A percentile compares a stretch with the other conserved stretches of the same genome.
Evolutionary conservation across 148 eudicot genomes (phyloP).

Genomic region (Fagopyrum esculentum): DNA sequence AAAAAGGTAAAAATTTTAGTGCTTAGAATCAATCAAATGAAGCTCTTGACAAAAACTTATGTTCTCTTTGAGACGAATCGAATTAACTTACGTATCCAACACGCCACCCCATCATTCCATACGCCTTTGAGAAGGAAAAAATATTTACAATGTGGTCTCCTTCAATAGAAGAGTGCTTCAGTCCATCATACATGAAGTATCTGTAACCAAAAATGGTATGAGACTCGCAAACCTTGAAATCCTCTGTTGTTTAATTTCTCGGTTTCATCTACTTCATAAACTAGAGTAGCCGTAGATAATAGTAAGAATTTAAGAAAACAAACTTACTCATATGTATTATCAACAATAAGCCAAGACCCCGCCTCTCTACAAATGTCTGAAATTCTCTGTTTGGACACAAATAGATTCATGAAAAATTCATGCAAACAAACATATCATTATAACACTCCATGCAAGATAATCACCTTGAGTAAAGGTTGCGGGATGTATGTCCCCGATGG

Average conservation of each 20-base stretch:
- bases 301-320: background rate
- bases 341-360: slow-evolving; percentile 96
- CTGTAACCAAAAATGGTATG: slow-evolving; percentile 26
- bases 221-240: background rate
- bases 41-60: background rate
- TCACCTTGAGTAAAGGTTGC: slow-evolving; percentile 81
- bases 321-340: slow-evolving; percentile 99
- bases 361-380: slow-evolving; percentile 74
- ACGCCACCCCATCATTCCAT: slow-evolving; percentile 99
- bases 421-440: background rate
- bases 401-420: background rate
- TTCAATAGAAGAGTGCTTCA: slow-evolving; percentile 80
- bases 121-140: slow-evolving; percentile 95
- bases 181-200: slow-evolving; percentile 95
- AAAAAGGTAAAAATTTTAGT: too few species aligned
- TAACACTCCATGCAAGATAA: slow-evolving; percentile 11
- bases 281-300: too few species aligned
- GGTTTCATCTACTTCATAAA: background rate
- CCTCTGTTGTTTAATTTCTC: background rate
- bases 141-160: slow-evolving; percentile 84
- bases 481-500: slow-evolving; percentile 99
- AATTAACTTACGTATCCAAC: slow-evolving; percentile 86
- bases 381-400: slow-evolving; percentile 46
- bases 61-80: slow-evolving; percentile 4
- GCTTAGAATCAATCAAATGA: background rate